Evolutionary conservation across 768 basidiomycete species (phyloP).

Genomic region (Krasilnikovozyma curviuscula): DNA sequence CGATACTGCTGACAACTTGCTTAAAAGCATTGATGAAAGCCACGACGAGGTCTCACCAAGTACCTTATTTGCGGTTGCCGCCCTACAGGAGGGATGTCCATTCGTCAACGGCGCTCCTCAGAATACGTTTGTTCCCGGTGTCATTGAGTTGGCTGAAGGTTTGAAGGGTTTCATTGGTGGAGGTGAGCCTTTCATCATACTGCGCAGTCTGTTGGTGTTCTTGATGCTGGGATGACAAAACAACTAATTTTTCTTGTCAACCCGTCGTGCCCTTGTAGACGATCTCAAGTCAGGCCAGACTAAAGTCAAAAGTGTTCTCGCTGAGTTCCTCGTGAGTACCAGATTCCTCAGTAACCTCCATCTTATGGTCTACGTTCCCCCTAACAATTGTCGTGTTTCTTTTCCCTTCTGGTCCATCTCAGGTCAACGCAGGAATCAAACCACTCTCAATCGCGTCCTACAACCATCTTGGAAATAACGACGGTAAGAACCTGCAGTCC

Average conservation of each 20-base stretch:
- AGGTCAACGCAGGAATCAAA: slow-evolving; percentile 14
- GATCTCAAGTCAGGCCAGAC: slow-evolving; percentile 5
- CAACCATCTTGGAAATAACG: slow-evolving; percentile 89
- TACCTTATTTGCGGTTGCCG: slow-evolving; percentile 82
- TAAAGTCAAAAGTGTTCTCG: slow-evolving; percentile 87
- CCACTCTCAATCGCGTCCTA: slow-evolving; percentile 91
- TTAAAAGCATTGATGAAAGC: slow-evolving; percentile 58
- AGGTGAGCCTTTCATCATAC: no score
- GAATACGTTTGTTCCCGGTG: slow-evolving; percentile 96
- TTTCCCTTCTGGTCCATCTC: not conserved
- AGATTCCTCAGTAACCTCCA: slow-evolving; percentile 29
- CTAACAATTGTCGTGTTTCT: no score
- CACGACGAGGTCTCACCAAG: slow-evolving; percentile 93
- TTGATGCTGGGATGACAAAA: slow-evolving; percentile 85
- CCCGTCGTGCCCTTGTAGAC: no score
- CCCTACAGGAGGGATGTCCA: slow-evolving; percentile 83
- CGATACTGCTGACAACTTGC: slow-evolving; percentile 74
- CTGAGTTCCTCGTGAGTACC: slow-evolving; percentile 97
- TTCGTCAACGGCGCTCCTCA: slow-evolving; percentile 97
- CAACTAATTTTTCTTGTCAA: not conserved
- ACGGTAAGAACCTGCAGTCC: slow-evolving; percentile 34
- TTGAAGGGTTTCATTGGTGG: slow-evolving; percentile 84
- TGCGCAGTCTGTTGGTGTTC: no score
- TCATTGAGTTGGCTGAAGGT: slow-evolving; percentile 77
- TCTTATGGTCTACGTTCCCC: no score